Evolutionary conservation across 2,329 filamentous ascomycete species (phyloP).

Genomic region (Diaporthe amygdali): DNA sequence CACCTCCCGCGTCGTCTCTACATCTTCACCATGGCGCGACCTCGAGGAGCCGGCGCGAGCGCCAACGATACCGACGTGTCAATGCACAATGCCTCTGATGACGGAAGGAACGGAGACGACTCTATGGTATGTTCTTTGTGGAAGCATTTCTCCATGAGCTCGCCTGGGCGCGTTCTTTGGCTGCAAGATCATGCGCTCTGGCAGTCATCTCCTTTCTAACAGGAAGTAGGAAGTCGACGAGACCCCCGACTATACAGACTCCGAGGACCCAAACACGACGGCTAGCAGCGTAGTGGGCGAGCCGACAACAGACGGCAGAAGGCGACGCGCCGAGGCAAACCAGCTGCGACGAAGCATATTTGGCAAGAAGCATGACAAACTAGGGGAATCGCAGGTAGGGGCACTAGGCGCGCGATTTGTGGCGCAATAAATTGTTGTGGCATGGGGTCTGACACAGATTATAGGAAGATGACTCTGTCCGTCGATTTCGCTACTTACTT

Average conservation of each 20-base stretch:
- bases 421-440: background rate
- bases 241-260: conserved; percentile 70
- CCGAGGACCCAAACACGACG: conserved; percentile 71
- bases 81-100: conserved; percentile 64
- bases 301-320: conserved; percentile 74
- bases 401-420: background rate
- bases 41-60: conserved; percentile 56
- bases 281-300: conserved; percentile 90
- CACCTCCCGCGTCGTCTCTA: conserved; percentile 6
- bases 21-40: conserved; percentile 57
- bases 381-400: conserved; percentile 88
- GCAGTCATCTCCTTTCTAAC: background rate
- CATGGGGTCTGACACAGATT: conserved; percentile 3
- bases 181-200: background rate
- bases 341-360: conserved; percentile 91
- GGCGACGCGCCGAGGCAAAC: conserved; percentile 83
- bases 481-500: conserved; percentile 91
- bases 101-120: conserved; percentile 44
- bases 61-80: conserved; percentile 66
- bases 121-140: conserved; percentile 51
- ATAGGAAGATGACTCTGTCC: conserved; percentile 92
- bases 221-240: conserved; percentile 63
- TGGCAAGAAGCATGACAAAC: conserved; percentile 89
- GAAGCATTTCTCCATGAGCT: background rate
- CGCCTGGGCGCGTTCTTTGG: background rate